Base-by-base conservation (phyloP, 2,329 filamentous ascomycete genomes). In the Alternaria gansuensis region DNA sequence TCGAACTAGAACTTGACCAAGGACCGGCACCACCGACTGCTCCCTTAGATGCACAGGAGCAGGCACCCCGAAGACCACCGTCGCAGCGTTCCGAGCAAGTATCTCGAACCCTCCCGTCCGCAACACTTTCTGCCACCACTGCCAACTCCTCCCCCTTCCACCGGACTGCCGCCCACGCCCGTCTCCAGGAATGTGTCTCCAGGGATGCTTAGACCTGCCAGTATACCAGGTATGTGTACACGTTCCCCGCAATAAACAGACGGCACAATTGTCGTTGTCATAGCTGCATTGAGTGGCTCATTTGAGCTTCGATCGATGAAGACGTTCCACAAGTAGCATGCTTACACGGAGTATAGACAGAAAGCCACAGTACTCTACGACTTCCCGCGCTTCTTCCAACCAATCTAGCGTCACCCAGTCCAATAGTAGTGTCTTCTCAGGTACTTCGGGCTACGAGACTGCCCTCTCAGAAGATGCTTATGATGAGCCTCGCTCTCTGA, bases 351-450 rank as follows among this genome's bases (percentile, higher is more conserved):
- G 24, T 41, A 8, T 45, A 63, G 60, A 65, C 4, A 40, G 61
- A 8, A 62, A 55, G 49, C 60, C 62, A 41, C 64, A 64, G 23
- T 65, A 66, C 54, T 69, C 65, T 2, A 60, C 57, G 13, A 54
- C 55, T n/a, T 66, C 64, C 21, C 66, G 62, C 39, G 50, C 61
- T 26, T 69, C 67, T 17, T 70, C 61, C 50, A 63, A 60, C 29
- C 60, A 60, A 26, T 60, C 66, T 21, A 69, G 60, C n/a, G n/a
- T 41, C 11, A 55, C 51, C 24, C 61, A 52, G 33, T 70, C 68
- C 13, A 64, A 59, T 9, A 61, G 62, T 26, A 71, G 68, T 45
- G 53, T 69, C 17, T 68, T 69, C 52, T 70, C 67, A 0, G 59
- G 59, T 14, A 34, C 52, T n/a, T 64, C 62, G 9, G 62, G 60